phyloP scores from a whole-genome alignment of 2,329 filamentous ascomycete species.

The Neurospora sp. region DNA sequence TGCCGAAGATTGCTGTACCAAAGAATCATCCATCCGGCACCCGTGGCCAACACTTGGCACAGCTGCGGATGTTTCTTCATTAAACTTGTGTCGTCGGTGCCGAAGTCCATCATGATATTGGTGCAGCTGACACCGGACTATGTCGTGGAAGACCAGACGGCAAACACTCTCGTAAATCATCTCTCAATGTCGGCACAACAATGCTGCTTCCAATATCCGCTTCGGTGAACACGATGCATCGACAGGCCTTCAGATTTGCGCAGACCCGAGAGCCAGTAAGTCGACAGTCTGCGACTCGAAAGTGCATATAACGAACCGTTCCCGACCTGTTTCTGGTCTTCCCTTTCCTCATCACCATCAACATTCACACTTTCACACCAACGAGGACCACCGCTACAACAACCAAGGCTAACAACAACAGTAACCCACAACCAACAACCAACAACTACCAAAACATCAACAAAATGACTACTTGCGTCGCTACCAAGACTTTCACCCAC shows the following conservation, averaged over 20 bases:
- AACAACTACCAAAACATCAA: neutral
- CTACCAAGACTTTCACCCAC: neutral
- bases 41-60: neutral
- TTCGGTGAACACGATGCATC: neutral
- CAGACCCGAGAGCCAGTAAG: accelerated
- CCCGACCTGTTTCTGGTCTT: neutral
- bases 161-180: neutral
- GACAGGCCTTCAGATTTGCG: neutral
- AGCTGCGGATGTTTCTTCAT: neutral
- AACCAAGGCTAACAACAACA: neutral
- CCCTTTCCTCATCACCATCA: neutral
- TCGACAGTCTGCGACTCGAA: neutral
- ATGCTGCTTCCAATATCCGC: neutral
- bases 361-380: neutral
- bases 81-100: neutral
- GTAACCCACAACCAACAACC: neutral
- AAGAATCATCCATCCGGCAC: neutral
- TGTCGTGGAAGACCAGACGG: neutral
- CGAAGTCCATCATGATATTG: neutral
- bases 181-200: neutral
- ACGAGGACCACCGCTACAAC: neutral
- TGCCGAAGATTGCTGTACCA: neutral
- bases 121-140: neutral
- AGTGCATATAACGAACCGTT: neutral
- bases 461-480: neutral